Base-by-base conservation (phyloP, 306 rosid genomes). In the Gleditsia sinensis region DNA sequence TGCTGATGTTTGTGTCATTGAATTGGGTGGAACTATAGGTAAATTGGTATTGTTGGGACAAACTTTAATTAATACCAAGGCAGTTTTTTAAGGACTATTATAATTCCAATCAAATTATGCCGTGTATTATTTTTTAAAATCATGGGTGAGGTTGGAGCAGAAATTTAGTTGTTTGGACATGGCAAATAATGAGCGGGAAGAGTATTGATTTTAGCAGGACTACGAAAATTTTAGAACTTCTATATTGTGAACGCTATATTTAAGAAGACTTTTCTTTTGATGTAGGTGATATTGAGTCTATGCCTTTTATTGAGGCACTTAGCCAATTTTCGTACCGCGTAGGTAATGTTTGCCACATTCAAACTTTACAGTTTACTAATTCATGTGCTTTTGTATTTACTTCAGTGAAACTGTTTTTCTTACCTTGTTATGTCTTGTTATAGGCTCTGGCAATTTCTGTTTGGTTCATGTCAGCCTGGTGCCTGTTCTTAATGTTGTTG, bases 11-110 rank as follows among this genome's bases (percentile, higher is more conserved):
- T 90, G 96, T 86, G 93, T 90, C 69, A 84, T 90, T 60, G 96
- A 90, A 74, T 83, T 90, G 86, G 96, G 96, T 75, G 96, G 96
- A 82, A 90, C 96, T 72, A 90, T 90, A 74, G 96, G 96, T 88
- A 76, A 66, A 83, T 42, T 82, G 81, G 84, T 77, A 66, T 80
- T 77, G 32, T 54, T 20, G 23, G 17, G 39, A 30, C 39, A 48
- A 14, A 3, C 60, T 75, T 62, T 36, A 33, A 50, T 36, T 34
- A 24, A 16, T 57, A 46, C 24, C 39, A 3, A 16, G 10, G 28
- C 28, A 25, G 30, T 46, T 45, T 23, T 34, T 66, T 27, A 32
- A 56, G 25, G 19, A 46, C 45, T 36, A 37, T 42, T 42, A 49
- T 69, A 50, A 37, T 3, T 19, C 24, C 34, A 39, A 39, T 67